Evolutionary conservation across 1,139 yeast species (phyloP).

Genomic region (Yamadazyma conglobata): DNA sequence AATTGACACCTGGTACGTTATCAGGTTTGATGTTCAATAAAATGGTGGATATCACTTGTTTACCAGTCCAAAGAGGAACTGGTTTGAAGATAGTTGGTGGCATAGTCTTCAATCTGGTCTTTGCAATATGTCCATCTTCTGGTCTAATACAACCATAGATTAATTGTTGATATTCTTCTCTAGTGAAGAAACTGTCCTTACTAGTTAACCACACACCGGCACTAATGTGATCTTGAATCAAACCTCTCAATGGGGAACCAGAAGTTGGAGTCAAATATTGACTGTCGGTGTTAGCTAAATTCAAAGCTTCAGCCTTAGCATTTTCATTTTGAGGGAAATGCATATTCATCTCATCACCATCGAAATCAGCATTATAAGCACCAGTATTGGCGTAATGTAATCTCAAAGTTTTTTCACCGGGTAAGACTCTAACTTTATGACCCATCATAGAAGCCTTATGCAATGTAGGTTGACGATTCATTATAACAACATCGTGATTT

Average conservation of each 20-base stretch:
- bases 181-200: slow-evolving; percentile 85
- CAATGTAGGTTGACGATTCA: slow-evolving; percentile 99
- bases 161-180: slow-evolving; percentile 91
- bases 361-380: slow-evolving; percentile 98
- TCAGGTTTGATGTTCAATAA: slow-evolving; percentile 81
- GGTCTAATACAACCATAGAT: slow-evolving; percentile 94
- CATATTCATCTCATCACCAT: slow-evolving; percentile 99
- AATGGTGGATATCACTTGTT: slow-evolving; percentile 91
- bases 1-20: slow-evolving; percentile 86
- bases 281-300: slow-evolving; percentile 93
- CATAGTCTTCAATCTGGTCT: slow-evolving; percentile 67
- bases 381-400: slow-evolving; percentile 98
- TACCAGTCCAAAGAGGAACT: slow-evolving; percentile 95
- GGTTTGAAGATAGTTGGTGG: slow-evolving; percentile 93
- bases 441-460: slow-evolving; percentile 99
- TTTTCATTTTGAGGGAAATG: slow-evolving; percentile 99
- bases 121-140: slow-evolving; percentile 94
- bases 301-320: slow-evolving; percentile 94
- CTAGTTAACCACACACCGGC: slow-evolving; percentile 98
- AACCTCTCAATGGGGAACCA: slow-evolving; percentile 97
- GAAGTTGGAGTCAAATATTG: slow-evolving; percentile 98
- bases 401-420: slow-evolving; percentile 95
- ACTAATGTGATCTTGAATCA: slow-evolving; percentile 97
- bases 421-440: slow-evolving; percentile 93
- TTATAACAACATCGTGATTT: slow-evolving; percentile 90